Evolutionary conservation across 192 early-diverging fungal species (phyloP).

Genomic region (Coemansia sp.): DNA sequence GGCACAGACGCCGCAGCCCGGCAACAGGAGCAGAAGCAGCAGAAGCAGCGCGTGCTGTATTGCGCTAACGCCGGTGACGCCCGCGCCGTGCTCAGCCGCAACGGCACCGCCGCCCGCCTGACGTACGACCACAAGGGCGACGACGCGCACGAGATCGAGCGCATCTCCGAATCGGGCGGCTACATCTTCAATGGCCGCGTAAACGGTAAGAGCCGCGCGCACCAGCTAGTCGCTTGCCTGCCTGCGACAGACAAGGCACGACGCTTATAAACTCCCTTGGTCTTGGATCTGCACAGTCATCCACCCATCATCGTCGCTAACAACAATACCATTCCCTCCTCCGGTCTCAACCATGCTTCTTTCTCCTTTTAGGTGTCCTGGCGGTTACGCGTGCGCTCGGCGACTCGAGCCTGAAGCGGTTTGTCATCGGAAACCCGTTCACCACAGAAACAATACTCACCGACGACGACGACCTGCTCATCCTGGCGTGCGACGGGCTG

Average conservation of each 20-base stretch:
- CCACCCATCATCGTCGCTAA: neutral
- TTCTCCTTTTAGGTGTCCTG: slow-evolving; percentile 65
- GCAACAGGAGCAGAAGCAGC: no score
- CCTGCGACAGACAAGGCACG: no score
- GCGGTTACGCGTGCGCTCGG: slow-evolving; percentile 96
- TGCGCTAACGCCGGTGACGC: slow-evolving; percentile 98
- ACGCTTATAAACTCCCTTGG: no score
- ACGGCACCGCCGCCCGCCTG: slow-evolving; percentile 77
- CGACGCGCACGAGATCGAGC: slow-evolving; percentile 80
- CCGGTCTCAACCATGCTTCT: neutral
- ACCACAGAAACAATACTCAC: slow-evolving; percentile 86
- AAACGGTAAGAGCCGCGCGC: slow-evolving; percentile 78
- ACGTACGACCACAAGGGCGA: slow-evolving; percentile 99
- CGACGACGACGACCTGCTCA: slow-evolving; percentile 73
- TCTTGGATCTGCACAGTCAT: neutral
- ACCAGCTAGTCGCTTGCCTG: no score
- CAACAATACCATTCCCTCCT: neutral
- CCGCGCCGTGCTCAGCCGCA: slow-evolving; percentile 85
- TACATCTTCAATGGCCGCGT: slow-evolving; percentile 98
- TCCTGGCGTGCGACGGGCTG: slow-evolving; percentile 96
- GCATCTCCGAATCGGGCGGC: slow-evolving; percentile 90
- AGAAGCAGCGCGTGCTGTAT: slow-evolving; percentile 62
- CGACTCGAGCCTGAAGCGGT: slow-evolving; percentile 95
- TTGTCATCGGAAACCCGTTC: slow-evolving; percentile 91
- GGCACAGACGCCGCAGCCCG: slow-evolving; percentile 4